Percentiles rank a stretch among this genome's conserved stretches.
Conservation (phyloP, 2,329 filamentous ascomycete genomes). For the Fusarium musae region DNA sequence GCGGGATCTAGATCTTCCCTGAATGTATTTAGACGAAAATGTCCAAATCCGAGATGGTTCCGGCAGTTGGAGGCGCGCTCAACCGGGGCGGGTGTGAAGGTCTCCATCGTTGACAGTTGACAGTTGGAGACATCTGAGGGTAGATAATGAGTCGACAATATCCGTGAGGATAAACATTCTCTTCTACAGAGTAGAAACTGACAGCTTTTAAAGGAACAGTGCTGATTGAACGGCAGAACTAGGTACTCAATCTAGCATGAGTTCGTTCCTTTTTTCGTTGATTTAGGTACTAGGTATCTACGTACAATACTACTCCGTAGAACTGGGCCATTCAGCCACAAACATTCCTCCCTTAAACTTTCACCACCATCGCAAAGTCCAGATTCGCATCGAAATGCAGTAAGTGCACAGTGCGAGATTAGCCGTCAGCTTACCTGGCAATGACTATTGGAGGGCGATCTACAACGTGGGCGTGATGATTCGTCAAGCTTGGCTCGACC, state of each 20-base stretch:
- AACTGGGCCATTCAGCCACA: conserved; percentile 3
- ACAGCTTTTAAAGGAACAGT: not conserved
- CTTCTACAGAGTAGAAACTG: not conserved
- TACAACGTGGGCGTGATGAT: conserved; percentile 51
- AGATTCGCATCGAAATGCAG: conserved; percentile 12
- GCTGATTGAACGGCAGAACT: not conserved
- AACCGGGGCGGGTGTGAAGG: not conserved
- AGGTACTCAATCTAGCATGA: not conserved
- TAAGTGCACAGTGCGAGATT: conserved; percentile 32
- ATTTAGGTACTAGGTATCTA: not conserved
- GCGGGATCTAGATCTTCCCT: conserved; percentile 1
- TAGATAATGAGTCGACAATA: not conserved
- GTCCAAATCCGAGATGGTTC: conserved; percentile 3
- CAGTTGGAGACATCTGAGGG: not conserved
- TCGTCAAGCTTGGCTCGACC: conserved; percentile 42
- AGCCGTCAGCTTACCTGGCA: conserved; percentile 33
- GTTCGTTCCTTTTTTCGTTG: not conserved
- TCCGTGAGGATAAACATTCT: not conserved
- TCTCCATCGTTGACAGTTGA: not conserved
- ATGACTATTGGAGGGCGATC: conserved; percentile 28
- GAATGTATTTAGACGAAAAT: conserved; percentile 4
- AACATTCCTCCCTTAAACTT: conserved; percentile 29
- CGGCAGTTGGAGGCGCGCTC: conserved; percentile 6
- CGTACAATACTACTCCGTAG: not conserved
- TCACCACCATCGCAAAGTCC: conserved; percentile 14